A percentile compares a stretch with the other conserved stretches of the same genome.
These are phyloP conservation scores for Chondrostereum purpureum DNA, from an alignment of 1,284 basidiomycete species.

Conservation along the genomic window DNA sequence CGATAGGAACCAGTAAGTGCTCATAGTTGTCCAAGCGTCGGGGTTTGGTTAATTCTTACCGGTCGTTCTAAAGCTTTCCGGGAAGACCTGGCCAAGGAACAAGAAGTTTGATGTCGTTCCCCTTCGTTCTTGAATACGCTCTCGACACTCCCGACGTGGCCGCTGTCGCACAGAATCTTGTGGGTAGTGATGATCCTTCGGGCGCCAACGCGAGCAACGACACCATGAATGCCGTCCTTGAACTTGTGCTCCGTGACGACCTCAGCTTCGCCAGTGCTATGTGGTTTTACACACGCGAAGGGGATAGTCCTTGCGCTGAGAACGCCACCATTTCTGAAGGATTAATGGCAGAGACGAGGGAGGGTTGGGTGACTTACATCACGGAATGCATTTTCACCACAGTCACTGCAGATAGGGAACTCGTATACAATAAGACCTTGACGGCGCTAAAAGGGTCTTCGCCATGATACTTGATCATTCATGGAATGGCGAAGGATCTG, in stretches of 20 bases:
- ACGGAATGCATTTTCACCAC: background rate
- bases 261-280: background rate
- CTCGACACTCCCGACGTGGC: conserved; percentile 14
- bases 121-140: conserved; percentile 20
- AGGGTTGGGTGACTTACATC: background rate
- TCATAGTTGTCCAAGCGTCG: too few relatives aligned
- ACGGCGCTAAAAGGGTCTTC: too few relatives aligned
- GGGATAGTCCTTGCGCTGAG: background rate
- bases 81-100: conserved; percentile 22
- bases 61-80: too few relatives aligned
- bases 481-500: too few relatives aligned
- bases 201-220: background rate
- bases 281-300: background rate
- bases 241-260: background rate
- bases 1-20: background rate
- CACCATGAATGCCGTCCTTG: background rate
- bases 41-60: too few relatives aligned
- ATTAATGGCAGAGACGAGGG: background rate
- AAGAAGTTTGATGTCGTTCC: conserved; percentile 21
- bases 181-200: background rate
- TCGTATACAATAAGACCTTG: background rate
- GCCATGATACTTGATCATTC: too few relatives aligned
- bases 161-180: background rate
- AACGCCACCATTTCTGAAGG: background rate
- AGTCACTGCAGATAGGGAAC: background rate